Evolutionary conservation across 208 protist species (phyloP), one percentile per base, ranked within the genome.

Genomic region (Trichomonas vaginalis): DNA sequence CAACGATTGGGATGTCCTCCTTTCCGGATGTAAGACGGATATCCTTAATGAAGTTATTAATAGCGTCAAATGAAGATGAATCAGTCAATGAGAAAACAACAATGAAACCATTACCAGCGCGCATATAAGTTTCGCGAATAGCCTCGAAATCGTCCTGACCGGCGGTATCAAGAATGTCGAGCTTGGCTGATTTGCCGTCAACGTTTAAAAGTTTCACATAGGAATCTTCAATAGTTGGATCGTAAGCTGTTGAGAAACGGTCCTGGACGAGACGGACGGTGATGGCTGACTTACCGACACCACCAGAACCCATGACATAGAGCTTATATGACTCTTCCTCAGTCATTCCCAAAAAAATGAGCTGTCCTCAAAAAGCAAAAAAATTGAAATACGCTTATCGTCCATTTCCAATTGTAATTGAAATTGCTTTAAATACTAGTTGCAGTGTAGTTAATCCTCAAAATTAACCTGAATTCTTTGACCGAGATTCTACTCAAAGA

Each of bases 211-310:
- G 61, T 49, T 95, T 95, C 39, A 45, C 35, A 45, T 95, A 95
- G 17, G 49, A 80, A 47, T 95, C 92, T 95, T 95, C 96, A 95
- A 98, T 98, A 23, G 97, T 98, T 0, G 97, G 97, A 82, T 98
- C 97, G 79, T 98, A 98, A 95, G 97, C 97, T 32, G 97, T 96
- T 3, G 98, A 35, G 90, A 98, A 98, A n/a, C 97, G 79, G 32
- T 97, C 96, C 0, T 97, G 95, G 9, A 98, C 96, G 23, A 98
- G 96, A 61, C 97, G 97, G 56, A 98, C 98, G 0, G 97, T 98
- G 0, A 98, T 90, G 45, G 97, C 97, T 0, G 97, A 97, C 96
- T 98, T 98, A 49, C 97, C 97, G 48, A 98, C 97, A 96, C 97
- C 97, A 96, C 97, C 97, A 39, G 96, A 96, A 61, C 97, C 97